Conservation (phyloP, 2,329 filamentous ascomycete genomes). For the Ambrosiella beaveri region DNA sequence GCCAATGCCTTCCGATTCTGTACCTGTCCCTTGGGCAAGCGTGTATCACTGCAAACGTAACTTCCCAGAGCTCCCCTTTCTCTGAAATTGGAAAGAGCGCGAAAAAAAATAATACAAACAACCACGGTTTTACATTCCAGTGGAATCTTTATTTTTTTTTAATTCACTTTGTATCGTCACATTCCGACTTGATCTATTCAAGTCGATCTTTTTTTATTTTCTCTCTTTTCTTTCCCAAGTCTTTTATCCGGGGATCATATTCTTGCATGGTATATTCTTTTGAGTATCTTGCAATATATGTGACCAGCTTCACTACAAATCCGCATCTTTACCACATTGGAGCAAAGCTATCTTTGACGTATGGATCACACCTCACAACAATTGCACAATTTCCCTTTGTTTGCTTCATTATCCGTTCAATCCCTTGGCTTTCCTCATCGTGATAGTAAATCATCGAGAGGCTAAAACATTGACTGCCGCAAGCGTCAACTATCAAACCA, state of each 20-base stretch:
- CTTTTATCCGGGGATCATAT: not conserved
- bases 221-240: not conserved
- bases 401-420: too few relatives aligned
- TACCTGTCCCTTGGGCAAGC: not conserved
- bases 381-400: too few relatives aligned
- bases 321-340: too few relatives aligned
- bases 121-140: not conserved
- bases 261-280: not conserved
- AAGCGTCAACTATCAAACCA: too few relatives aligned
- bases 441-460: too few relatives aligned
- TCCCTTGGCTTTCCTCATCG: too few relatives aligned
- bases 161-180: not conserved
- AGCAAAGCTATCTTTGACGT: too few relatives aligned
- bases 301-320: too few relatives aligned
- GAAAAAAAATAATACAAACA: not conserved
- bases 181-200: not conserved
- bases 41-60: not conserved
- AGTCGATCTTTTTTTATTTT: not conserved
- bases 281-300: not conserved
- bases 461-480: too few relatives aligned
- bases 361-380: too few relatives aligned
- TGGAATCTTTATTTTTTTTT: not conserved
- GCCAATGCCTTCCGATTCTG: not conserved
- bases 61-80: not conserved
- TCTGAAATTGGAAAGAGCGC: not conserved